Conservation (phyloP, 1,139 yeast species). For the Kodamaea plutei region DNA sequence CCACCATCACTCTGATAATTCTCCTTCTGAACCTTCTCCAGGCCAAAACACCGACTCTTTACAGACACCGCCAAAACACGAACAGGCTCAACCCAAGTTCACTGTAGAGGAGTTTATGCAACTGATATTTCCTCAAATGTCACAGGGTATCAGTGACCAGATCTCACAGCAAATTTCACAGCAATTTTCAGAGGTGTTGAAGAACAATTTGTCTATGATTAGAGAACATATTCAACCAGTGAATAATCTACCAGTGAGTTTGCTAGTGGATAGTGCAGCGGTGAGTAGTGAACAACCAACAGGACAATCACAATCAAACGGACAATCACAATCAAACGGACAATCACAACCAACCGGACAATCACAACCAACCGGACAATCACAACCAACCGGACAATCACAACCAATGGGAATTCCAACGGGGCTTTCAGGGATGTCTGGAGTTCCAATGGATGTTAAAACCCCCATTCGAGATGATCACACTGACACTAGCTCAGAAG, state of each 20-base stretch:
- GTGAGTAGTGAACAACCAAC: constrained; percentile 2
- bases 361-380: not conserved
- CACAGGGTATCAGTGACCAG: constrained; percentile 8
- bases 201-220: not conserved
- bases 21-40: too few relatives aligned
- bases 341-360: not conserved
- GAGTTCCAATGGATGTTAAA: too few relatives aligned
- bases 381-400: not conserved
- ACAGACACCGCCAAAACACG: too few relatives aligned
- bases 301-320: constrained; percentile 8
- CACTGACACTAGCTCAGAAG: too few relatives aligned
- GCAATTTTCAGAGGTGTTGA: constrained; percentile 2
- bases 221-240: not conserved
- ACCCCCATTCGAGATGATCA: too few relatives aligned
- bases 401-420: not conserved
- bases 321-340: constrained; percentile 6
- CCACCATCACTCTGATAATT: constrained; percentile 3
- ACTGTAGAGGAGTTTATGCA: constrained; percentile 8
- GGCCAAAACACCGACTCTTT: too few relatives aligned
- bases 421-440: too few relatives aligned
- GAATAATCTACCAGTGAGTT: constrained; percentile 1
- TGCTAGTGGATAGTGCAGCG: too few relatives aligned
- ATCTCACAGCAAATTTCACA: constrained; percentile 4
- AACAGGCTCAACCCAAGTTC: constrained; percentile 3
- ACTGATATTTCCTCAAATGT: constrained; percentile 6